Conservation (phyloP, 805 yeast species). For the Maudiozyma serrabonitensis region DNA sequence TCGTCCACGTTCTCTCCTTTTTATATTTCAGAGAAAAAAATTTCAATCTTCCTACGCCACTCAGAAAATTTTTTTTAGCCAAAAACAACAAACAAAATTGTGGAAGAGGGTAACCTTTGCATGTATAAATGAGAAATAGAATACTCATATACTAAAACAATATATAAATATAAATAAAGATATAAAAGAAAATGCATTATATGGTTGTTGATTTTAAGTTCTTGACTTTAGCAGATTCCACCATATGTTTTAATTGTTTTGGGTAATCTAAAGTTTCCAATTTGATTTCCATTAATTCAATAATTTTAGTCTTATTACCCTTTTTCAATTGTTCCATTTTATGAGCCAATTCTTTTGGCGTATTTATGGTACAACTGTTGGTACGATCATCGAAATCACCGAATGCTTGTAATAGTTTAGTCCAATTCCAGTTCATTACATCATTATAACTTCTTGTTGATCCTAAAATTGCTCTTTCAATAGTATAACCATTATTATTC, state of each 20-base stretch:
- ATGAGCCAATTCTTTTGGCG: slow-evolving; percentile 31
- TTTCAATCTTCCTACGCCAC: too few species aligned
- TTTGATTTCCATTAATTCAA: slow-evolving; percentile 50
- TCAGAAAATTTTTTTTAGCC: too few species aligned
- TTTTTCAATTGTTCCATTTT: slow-evolving; percentile 32
- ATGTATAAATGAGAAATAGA: too few species aligned
- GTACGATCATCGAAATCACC: slow-evolving; percentile 38
- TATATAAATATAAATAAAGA: too few species aligned
- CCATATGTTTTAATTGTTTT: slow-evolving; percentile 44
- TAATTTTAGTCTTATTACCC: slow-evolving; percentile 25
- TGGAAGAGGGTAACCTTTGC: too few species aligned
- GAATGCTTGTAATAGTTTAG: slow-evolving; percentile 52
- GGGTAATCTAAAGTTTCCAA: slow-evolving; percentile 57
- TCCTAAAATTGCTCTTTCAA: slow-evolving; percentile 80
- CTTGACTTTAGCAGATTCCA: slow-evolving; percentile 12
- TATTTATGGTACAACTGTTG: slow-evolving; percentile 29
- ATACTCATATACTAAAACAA: too few species aligned
- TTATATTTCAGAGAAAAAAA: too few species aligned
- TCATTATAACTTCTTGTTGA: slow-evolving; percentile 71
- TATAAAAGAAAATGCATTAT: neutral
- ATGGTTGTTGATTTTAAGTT: neutral
- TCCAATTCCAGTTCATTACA: slow-evolving; percentile 77
- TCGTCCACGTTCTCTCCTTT: too few species aligned
- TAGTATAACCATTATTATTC: slow-evolving; percentile 84
- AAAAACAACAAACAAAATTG: too few species aligned